Conservation (phyloP, 140 eudicot species). For the Bidens hawaiensis region DNA sequence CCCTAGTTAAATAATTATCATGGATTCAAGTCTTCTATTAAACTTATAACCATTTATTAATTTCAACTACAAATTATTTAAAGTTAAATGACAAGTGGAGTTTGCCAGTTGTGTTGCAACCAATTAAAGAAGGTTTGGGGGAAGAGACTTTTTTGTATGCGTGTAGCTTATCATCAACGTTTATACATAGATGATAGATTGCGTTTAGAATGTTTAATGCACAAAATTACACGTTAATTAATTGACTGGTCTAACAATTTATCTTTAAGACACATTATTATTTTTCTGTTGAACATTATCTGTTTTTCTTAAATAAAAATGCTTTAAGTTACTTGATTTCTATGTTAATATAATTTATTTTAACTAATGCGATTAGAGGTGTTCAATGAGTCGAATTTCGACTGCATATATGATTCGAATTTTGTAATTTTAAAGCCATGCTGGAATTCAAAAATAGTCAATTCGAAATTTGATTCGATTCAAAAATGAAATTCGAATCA, state of each 20-base stretch:
- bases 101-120: conserved; percentile 12
- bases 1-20: too few relatives aligned
- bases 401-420: too few relatives aligned
- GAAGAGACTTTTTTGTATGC: conserved; percentile 14
- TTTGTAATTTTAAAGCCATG: too few relatives aligned
- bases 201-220: conserved; percentile 26
- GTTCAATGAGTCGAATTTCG: too few relatives aligned
- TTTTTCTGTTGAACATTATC: background rate
- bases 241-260: conserved; percentile 15
- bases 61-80: background rate
- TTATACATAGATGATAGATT: conserved; percentile 27
- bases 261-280: background rate
- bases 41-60: background rate
- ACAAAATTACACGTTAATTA: conserved; percentile 14
- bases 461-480: too few relatives aligned
- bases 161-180: conserved; percentile 26
- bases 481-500: too few relatives aligned
- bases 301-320: background rate
- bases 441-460: too few relatives aligned
- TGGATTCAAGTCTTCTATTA: too few relatives aligned
- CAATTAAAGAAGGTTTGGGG: conserved; percentile 5
- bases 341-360: too few relatives aligned
- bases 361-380: too few relatives aligned
- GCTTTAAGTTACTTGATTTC: background rate
- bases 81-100: conserved; percentile 16